These are phyloP conservation scores for Leucoagaricus sp. DNA, from an alignment of 1,284 basidiomycete species.

Conservation along the genomic window DNA sequence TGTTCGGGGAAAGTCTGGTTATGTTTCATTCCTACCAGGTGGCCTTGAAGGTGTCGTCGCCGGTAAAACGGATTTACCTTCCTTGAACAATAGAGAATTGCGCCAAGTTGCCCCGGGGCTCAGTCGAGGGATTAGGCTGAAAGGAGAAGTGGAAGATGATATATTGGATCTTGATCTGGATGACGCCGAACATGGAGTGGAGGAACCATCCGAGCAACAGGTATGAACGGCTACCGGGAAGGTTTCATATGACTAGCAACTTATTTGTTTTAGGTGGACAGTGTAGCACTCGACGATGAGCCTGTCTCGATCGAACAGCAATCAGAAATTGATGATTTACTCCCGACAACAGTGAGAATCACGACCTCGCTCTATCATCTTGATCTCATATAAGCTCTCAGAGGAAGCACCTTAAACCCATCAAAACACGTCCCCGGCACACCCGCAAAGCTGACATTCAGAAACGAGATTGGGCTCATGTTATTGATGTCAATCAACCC, in stretches of 20 bases:
- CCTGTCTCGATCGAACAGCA: constrained; percentile 10
- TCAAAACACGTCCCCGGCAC: constrained; percentile 40
- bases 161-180: constrained; percentile 41
- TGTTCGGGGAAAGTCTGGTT: constrained; percentile 90
- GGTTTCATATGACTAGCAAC: too few relatives aligned
- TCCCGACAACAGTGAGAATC: constrained; percentile 74
- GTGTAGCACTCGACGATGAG: constrained; percentile 3
- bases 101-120: constrained; percentile 66
- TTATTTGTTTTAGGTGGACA: neutral
- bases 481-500: constrained; percentile 90
- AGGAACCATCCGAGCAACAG: constrained; percentile 22
- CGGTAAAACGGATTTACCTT: constrained; percentile 10
- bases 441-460: constrained; percentile 47
- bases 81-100: constrained; percentile 41
- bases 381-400: constrained; percentile 23
- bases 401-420: constrained; percentile 60
- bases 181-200: constrained; percentile 15
- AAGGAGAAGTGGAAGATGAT: constrained; percentile 53
- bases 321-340: constrained; percentile 76
- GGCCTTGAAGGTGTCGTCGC: constrained; percentile 67
- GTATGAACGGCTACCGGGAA: neutral
- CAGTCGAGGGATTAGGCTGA: constrained; percentile 64
- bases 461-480: constrained; percentile 98
- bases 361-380: neutral
- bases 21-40: constrained; percentile 92